Conservation (phyloP, 2,329 filamentous ascomycete genomes). For the Plenodomus tracheiphilus region DNA sequence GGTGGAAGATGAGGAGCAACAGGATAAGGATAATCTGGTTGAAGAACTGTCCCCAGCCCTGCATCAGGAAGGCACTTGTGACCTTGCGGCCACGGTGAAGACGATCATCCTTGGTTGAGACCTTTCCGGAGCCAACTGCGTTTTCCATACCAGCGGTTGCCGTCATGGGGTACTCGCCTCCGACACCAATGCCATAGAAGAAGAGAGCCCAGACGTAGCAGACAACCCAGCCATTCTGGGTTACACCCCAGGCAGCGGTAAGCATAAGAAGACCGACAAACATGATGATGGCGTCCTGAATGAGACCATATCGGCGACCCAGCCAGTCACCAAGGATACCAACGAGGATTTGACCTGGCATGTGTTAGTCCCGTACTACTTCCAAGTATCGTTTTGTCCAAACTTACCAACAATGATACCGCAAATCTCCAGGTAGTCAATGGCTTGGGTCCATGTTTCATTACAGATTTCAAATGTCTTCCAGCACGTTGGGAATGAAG, state of each 20-base stretch:
- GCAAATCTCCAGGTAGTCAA: constrained; percentile 89
- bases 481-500: constrained; percentile 82
- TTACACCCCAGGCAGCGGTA: constrained; percentile 85
- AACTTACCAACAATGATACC: constrained; percentile 83
- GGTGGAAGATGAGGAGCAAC: constrained; percentile 85
- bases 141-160: constrained; percentile 95
- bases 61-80: constrained; percentile 95
- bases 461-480: constrained; percentile 65
- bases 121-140: constrained; percentile 78
- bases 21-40: constrained; percentile 92
- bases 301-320: constrained; percentile 90
- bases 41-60: constrained; percentile 94
- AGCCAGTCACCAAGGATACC: constrained; percentile 81
- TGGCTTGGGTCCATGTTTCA: constrained; percentile 77
- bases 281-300: constrained; percentile 95
- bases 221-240: constrained; percentile 91
- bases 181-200: constrained; percentile 76
- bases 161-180: constrained; percentile 95
- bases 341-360: constrained; percentile 70
- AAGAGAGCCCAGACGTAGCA: constrained; percentile 95
- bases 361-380: neutral
- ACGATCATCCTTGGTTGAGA: constrained; percentile 90
- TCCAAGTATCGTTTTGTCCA: neutral
- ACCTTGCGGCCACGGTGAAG: constrained; percentile 95
- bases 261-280: constrained; percentile 90